Evolutionary conservation across 805 yeast species (phyloP), one percentile per base, ranked within the genome.

Genomic region (Kuraishia molischiana): DNA sequence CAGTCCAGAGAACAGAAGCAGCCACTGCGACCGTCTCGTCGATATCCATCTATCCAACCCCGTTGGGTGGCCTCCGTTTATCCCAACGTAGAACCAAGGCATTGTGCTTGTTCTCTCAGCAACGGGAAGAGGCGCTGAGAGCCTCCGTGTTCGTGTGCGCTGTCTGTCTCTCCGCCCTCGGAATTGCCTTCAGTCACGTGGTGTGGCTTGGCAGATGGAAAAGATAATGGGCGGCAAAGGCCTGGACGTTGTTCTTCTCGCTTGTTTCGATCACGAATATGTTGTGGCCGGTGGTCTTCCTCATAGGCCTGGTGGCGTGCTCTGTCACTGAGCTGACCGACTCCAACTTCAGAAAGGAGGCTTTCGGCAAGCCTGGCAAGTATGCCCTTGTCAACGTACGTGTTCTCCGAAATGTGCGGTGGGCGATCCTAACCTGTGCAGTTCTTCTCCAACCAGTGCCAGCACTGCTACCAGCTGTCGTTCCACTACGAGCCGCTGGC

Each of bases 371-470:
- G 24, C n/a, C n/a, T n/a, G 38, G 38, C 18, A 34, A 34, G 19
- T 38, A 21, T 17, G 34, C 38, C 6, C 28, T 38, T n/a, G 39
- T 37, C 6, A 24, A 37, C 35, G 35, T 37, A 20, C 18, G 37
- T 35, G 14, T 21, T 5, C 5, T 21, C n/a, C 6, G 20, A n/a
- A n/a, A n/a, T n/a, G n/a, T n/a, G n/a, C n/a, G n/a, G n/a, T n/a
- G n/a, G n/a, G n/a, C n/a, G n/a, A n/a, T 8, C 14, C 26, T 20
- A 20, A 28, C 32, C n/a, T n/a, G 13, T 13, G 4, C 26, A 67
- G 45, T 71, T 76, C 46, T 69, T 65, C 44, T 59, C 72, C 1
- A 60, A 62, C 1, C 52, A 48, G 1, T 76, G 83, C 51, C 50
- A 50, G 11, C 64, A 64, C 44, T 74, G 82, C 50, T 55, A 60